Conservation (phyloP, 371 early-diverging fungal genomes). For the Coemansia sp. region DNA sequence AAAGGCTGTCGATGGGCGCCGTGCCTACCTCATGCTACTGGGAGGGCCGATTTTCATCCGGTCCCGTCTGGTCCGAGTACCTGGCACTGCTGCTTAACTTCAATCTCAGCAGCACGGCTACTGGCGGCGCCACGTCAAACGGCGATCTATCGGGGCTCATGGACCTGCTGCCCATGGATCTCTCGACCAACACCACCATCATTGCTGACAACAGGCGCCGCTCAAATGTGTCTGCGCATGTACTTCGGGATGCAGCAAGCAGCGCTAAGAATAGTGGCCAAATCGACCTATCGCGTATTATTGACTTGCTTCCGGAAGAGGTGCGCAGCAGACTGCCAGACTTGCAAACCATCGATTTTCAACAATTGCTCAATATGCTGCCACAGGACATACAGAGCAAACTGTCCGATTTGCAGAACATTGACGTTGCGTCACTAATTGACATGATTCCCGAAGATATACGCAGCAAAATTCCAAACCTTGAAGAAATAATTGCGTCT, state of each 20-base stretch:
- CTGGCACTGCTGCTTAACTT: slow-evolving; percentile 20
- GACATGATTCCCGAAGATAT: too few species aligned
- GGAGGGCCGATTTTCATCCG: slow-evolving; percentile 51
- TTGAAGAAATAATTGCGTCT: too few species aligned
- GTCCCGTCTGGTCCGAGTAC: slow-evolving; percentile 55
- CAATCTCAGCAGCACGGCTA: slow-evolving; percentile 32
- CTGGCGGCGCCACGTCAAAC: slow-evolving; percentile 31
- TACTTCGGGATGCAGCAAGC: too few species aligned
- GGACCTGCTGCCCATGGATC: slow-evolving; percentile 1
- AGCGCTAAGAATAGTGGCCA: not conserved
- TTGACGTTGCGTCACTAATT: slow-evolving; percentile 5
- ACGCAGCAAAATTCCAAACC: too few species aligned
- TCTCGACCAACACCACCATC: slow-evolving; percentile 18
- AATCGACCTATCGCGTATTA: too few species aligned
- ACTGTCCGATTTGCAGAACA: slow-evolving; percentile 7
- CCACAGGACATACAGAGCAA: too few species aligned
- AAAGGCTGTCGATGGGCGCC: slow-evolving; percentile 27
- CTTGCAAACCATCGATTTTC: too few species aligned
- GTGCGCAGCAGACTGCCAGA: too few species aligned
- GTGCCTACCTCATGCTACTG: slow-evolving; percentile 40
- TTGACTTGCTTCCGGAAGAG: too few species aligned
- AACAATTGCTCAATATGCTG: too few species aligned
- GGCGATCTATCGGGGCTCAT: slow-evolving; percentile 4
- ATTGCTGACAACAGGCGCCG: not conserved
- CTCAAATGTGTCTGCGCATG: too few species aligned